phyloP scores from a whole-genome alignment of 2,329 filamentous ascomycete species.

The Colletotrichum tropicicola region DNA sequence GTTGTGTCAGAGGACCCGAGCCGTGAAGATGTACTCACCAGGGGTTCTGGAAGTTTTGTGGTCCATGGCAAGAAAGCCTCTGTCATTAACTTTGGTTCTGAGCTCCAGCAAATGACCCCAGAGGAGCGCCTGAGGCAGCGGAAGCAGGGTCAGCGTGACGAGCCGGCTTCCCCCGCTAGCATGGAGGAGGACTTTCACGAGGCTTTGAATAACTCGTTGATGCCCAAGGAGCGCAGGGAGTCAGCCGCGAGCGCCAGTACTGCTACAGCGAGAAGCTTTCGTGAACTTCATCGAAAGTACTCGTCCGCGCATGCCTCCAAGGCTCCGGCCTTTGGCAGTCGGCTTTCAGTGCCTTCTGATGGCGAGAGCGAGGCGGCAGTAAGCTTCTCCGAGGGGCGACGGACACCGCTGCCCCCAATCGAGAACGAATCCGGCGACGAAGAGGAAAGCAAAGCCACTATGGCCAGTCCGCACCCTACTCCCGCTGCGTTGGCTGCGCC shows the following conservation, averaged over 20 bases:
- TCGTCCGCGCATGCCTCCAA: constrained; percentile 60
- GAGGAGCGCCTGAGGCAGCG: constrained; percentile 77
- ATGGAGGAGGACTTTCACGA: constrained; percentile 56
- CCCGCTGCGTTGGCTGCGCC: background rate
- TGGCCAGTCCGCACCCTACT: background rate
- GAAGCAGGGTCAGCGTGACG: constrained; percentile 57
- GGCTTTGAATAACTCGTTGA: constrained; percentile 53
- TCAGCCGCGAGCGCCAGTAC: constrained; percentile 74
- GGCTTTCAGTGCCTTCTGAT: constrained; percentile 59
- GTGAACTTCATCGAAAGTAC: constrained; percentile 69
- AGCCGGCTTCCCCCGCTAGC: constrained; percentile 47
- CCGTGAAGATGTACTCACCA: constrained; percentile 75
- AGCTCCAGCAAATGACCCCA: constrained; percentile 80
- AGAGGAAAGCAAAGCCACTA: background rate
- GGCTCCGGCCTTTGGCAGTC: constrained; percentile 48
- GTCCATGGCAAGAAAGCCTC: constrained; percentile 98
- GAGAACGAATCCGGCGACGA: constrained; percentile 48
- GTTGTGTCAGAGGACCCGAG: constrained; percentile 59
- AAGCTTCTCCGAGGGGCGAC: constrained; percentile 67
- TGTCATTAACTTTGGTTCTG: constrained; percentile 94
- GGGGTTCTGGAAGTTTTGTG: constrained; percentile 89
- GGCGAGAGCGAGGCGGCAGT: constrained; percentile 68
- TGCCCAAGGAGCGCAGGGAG: constrained; percentile 61
- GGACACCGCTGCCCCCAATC: constrained; percentile 63
- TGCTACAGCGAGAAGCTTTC: constrained; percentile 72